Percentiles rank a stretch among this genome's conserved stretches.
Conservation (phyloP, 1,284 basidiomycete species). For the Retiboletus flavoniger region DNA sequence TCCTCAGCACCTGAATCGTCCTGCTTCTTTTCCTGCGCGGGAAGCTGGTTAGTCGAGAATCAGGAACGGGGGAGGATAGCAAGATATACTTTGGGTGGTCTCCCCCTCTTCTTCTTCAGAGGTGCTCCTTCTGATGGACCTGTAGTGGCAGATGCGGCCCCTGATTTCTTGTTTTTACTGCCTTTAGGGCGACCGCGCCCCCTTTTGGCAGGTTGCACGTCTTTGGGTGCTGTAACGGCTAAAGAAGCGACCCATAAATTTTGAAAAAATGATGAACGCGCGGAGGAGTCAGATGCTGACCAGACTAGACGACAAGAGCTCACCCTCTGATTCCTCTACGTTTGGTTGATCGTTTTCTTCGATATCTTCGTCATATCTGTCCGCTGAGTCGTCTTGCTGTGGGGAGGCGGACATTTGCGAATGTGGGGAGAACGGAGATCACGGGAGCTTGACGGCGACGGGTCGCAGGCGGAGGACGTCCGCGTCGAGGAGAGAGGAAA, state of each 20-base stretch:
- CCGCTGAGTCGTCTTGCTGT: conserved; percentile 38
- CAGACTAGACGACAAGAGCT: conserved; percentile 15
- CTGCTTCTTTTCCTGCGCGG: conserved; percentile 53
- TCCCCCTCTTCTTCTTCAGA: conserved; percentile 62
- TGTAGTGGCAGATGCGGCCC: conserved; percentile 40
- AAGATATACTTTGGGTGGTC: conserved; percentile 68
- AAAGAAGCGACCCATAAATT: conserved; percentile 16
- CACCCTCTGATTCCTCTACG: conserved; percentile 38
- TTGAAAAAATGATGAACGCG: conserved; percentile 21
- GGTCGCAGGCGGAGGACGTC: conserved; percentile 25
- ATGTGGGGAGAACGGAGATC: conserved; percentile 23
- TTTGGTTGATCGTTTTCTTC: conserved; percentile 39
- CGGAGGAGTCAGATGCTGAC: conserved; percentile 5
- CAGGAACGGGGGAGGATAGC: conserved; percentile 25
- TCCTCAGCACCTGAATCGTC: conserved; percentile 48
- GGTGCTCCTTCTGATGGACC: conserved; percentile 37
- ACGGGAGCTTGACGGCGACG: conserved; percentile 28
- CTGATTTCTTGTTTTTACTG: conserved; percentile 76
- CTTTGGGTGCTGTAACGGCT: conserved; percentile 28
- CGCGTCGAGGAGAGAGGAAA: conserved; percentile 47
- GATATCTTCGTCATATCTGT: conserved; percentile 45
- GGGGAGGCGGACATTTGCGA: conserved; percentile 49
- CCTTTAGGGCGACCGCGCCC: conserved; percentile 78
- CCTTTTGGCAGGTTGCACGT: conserved; percentile 52
- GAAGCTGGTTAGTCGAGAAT: conserved; percentile 27